Conservation (phyloP, 306 rosid genomes). For the Mimosa pudica region DNA sequence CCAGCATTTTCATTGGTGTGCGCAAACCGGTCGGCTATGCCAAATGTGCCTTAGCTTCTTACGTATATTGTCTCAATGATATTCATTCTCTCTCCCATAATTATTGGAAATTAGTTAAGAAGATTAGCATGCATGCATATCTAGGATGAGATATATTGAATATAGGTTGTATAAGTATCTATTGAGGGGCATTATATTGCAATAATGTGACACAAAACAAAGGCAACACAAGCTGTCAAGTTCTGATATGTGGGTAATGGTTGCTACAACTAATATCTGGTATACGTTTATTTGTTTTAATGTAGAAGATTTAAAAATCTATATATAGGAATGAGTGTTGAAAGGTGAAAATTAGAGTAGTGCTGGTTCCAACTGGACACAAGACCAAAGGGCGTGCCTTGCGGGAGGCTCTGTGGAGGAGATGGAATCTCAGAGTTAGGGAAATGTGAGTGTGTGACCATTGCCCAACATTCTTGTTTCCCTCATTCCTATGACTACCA, state of each 20-base stretch:
- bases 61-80: not conserved
- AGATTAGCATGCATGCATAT: not conserved
- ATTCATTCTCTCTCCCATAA: not conserved
- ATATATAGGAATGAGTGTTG: not conserved
- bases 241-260: not conserved
- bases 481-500: slow-evolving; percentile 5
- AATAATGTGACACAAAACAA: not conserved
- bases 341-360: not conserved
- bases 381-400: not conserved
- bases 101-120: not conserved
- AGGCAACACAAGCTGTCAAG: not conserved
- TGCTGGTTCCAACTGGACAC: not conserved
- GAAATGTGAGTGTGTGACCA: not conserved
- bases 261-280: not conserved
- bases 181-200: not conserved
- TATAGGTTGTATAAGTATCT: not conserved
- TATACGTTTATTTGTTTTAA: not conserved
- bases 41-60: slow-evolving; percentile 31
- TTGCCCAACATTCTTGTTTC: not conserved
- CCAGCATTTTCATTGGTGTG: slow-evolving; percentile 65
- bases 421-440: not conserved
- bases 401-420: not conserved
- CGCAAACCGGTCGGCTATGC: slow-evolving; percentile 50
- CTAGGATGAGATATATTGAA: not conserved
- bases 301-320: too few relatives aligned